These are phyloP conservation scores for Plenodomus tracheiphilus DNA, from an alignment of 2,329 filamentous ascomycete species.

Conservation along the genomic window DNA sequence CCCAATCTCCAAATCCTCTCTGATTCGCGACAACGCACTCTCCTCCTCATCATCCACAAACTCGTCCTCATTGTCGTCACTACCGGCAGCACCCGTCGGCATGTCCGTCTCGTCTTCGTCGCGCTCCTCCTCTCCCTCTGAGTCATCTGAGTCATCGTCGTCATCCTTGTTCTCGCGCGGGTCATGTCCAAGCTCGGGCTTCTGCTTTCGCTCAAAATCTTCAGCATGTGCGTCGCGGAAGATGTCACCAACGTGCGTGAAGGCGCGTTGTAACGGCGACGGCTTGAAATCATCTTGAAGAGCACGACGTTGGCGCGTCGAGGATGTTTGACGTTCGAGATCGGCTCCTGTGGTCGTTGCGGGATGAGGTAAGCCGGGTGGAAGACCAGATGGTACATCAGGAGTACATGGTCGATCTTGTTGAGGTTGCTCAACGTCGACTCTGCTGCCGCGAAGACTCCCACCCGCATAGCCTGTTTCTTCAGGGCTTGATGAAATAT, in stretches of 20 bases:
- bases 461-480: slow-evolving; percentile 4
- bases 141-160: slow-evolving; percentile 20
- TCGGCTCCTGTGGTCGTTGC: slow-evolving; percentile 17
- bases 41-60: slow-evolving; percentile 12
- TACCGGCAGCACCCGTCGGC: neutral
- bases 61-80: slow-evolving; percentile 9
- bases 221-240: slow-evolving; percentile 83
- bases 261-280: slow-evolving; percentile 46
- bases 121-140: slow-evolving; percentile 23
- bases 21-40: slow-evolving; percentile 16
- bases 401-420: slow-evolving; percentile 4
- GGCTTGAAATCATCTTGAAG: slow-evolving; percentile 21
- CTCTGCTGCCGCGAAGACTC: slow-evolving; percentile 6
- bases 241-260: slow-evolving; percentile 65
- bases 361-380: slow-evolving; percentile 16
- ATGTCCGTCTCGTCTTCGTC: slow-evolving; percentile 30
- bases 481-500: slow-evolving; percentile 42
- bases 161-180: slow-evolving; percentile 38
- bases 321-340: slow-evolving; percentile 15
- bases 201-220: slow-evolving; percentile 84
- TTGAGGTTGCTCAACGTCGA: slow-evolving; percentile 39
- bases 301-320: slow-evolving; percentile 23
- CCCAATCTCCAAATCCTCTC: slow-evolving; percentile 16
- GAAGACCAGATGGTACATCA: neutral
- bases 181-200: slow-evolving; percentile 48